Conservation (phyloP, 176 grass and related monocot species). For the Oryza longistaminata region DNA sequence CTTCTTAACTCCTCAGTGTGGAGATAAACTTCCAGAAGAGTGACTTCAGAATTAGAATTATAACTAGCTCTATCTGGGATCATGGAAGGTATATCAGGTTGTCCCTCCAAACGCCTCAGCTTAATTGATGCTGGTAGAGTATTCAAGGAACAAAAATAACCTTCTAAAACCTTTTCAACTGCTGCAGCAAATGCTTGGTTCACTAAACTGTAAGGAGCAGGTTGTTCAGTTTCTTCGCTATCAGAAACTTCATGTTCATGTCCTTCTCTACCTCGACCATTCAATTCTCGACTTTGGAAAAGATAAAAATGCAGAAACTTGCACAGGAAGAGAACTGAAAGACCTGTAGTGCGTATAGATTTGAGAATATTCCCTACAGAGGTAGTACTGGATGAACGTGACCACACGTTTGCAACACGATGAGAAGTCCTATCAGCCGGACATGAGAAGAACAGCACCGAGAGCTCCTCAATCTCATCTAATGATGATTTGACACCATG, state of each 20-base stretch:
- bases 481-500: constrained; percentile 75
- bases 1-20: constrained; percentile 92
- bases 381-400: constrained; percentile 64
- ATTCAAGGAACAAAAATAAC: constrained; percentile 84
- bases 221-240: constrained; percentile 31
- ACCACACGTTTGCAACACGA: constrained; percentile 71
- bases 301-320: constrained; percentile 83
- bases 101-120: constrained; percentile 53
- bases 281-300: constrained; percentile 46
- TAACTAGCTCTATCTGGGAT: constrained; percentile 27
- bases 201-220: constrained; percentile 62
- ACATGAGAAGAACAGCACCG: constrained; percentile 56
- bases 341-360: constrained; percentile 58
- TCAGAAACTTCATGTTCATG: constrained; percentile 25
- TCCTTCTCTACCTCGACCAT: constrained; percentile 32
- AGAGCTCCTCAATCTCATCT: constrained; percentile 79
- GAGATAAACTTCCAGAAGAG: constrained; percentile 85
- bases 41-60: constrained; percentile 61
- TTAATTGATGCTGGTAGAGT: constrained; percentile 71
- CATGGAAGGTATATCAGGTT: constrained; percentile 25
- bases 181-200: constrained; percentile 90
- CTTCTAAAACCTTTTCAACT: constrained; percentile 85
- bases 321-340: constrained; percentile 76
- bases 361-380: constrained; percentile 73
- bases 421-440: constrained; percentile 76